Base-by-base conservation (phyloP, 2,329 filamentous ascomycete genomes). In the Pseudocercospora cruenta region DNA sequence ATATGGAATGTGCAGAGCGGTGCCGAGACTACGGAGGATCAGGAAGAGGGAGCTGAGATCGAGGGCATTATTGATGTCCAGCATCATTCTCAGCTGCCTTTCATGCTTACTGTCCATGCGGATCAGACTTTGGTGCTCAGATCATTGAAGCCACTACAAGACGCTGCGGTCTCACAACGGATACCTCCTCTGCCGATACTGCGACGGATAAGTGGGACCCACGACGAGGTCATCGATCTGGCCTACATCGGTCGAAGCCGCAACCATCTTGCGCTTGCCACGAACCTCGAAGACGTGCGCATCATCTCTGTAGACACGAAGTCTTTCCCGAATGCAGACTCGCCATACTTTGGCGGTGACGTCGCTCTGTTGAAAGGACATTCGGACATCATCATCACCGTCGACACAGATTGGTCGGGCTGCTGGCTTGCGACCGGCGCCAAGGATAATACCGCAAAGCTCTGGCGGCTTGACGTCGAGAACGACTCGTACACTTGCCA, bases 191-290 rank as follows among this genome's bases (percentile, higher is more conserved):
- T 90, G 24, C 82, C 85, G 9, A 74, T 89, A 0, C 85, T 91
- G 53, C 88, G 91, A 71, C 88, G 93, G 53, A 96, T 99, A 71
- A 97, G 94, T 4, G 96, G 95, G 61, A 97, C 95, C 6, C 93
- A 98, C 78, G 96, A 99, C 77, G 95, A 99, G 78, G 93, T 99
- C 60, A 97, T 99, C 71, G 96, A 99, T 76, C 82, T 99, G 36
- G 91, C 90, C 31, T 97, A 95, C 74, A 84, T 98, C 62, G 88
- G 95, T 1, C 87, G 89, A 0, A 90, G 96, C 73, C 88, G 87
- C 64, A 94, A 92, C 2, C 81, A 96, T 60, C 85, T 99, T 68
- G 96, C 95, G 5, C 82, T 99, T 26, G 95, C 94, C 6, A 98
- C 94, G 2, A 99, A 99, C 78, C 92, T 94, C 0, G 95, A 99